Conservation (phyloP, 495 filamentous ascomycete species). For the Penicillium samsonianum region DNA sequence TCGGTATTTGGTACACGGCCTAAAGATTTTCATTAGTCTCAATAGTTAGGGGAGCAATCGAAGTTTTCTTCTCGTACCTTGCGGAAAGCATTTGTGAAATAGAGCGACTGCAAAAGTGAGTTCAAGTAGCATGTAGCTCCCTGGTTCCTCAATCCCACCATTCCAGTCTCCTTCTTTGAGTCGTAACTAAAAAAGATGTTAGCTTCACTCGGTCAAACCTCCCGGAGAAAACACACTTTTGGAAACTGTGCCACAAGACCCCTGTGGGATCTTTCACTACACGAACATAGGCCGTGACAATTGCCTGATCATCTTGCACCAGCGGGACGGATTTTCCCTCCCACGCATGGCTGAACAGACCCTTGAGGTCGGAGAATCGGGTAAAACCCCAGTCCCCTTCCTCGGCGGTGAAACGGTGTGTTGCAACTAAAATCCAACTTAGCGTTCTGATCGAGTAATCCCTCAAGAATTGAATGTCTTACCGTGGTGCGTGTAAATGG, state of each 20-base stretch:
- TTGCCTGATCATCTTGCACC: slow-evolving; percentile 82
- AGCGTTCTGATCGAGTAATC: slow-evolving; percentile 13
- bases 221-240: slow-evolving; percentile 60
- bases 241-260: slow-evolving; percentile 98
- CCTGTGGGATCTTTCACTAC: slow-evolving; percentile 96
- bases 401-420: slow-evolving; percentile 90
- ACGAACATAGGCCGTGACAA: slow-evolving; percentile 89
- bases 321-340: slow-evolving; percentile 70
- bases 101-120: slow-evolving; percentile 93
- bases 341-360: slow-evolving; percentile 73
- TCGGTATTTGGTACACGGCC: slow-evolving; percentile 97
- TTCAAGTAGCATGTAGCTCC: slow-evolving; percentile 98
- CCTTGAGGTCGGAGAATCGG: slow-evolving; percentile 80
- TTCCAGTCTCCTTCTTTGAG: slow-evolving; percentile 97
- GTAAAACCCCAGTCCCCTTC: slow-evolving; percentile 99
- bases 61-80: slow-evolving; percentile 58
- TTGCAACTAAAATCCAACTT: slow-evolving; percentile 51
- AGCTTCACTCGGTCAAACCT: background rate
- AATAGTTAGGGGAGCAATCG: slow-evolving; percentile 11
- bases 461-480: slow-evolving; percentile 18
- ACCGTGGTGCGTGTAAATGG: slow-evolving; percentile 69
- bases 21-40: slow-evolving; percentile 33
- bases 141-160: slow-evolving; percentile 96
- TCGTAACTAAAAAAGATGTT: slow-evolving; percentile 65
- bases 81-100: slow-evolving; percentile 95